Conservation (phyloP, 2,329 filamentous ascomycete species). For the Talaromyces sp. region DNA sequence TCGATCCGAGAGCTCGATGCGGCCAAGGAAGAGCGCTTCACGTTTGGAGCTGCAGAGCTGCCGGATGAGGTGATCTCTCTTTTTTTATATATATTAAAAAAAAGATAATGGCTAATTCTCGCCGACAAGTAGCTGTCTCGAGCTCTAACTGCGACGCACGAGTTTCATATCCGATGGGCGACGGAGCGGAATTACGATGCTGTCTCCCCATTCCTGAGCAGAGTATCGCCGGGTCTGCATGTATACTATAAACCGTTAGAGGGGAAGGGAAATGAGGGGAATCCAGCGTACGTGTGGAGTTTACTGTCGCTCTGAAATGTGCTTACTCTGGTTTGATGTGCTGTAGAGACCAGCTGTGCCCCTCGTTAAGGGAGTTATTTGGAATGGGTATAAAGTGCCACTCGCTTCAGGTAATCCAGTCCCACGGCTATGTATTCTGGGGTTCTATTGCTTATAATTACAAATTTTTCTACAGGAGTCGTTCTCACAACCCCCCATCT, state of each 20-base stretch:
- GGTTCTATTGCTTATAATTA: background rate
- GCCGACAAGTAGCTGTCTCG: constrained; percentile 47
- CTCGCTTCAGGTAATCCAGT: constrained; percentile 38
- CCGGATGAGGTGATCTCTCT: constrained; percentile 52
- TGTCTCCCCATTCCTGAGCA: constrained; percentile 66
- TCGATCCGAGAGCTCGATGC: constrained; percentile 58
- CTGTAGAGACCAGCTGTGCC: constrained; percentile 50
- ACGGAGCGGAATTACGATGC: constrained; percentile 53
- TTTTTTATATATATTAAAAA: background rate
- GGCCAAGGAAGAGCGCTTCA: constrained; percentile 73
- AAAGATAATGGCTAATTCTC: background rate
- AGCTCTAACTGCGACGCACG: constrained; percentile 59
- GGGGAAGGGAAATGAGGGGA: constrained; percentile 23
- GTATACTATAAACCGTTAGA: constrained; percentile 62
- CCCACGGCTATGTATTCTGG: background rate
- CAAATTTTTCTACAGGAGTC: constrained; percentile 39
- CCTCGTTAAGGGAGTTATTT: constrained; percentile 54
- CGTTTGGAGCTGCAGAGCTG: constrained; percentile 67
- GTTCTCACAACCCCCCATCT: constrained; percentile 56
- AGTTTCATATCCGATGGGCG: constrained; percentile 78
- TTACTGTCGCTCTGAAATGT: background rate
- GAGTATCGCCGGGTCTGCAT: constrained; percentile 75
- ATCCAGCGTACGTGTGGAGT: constrained; percentile 24
- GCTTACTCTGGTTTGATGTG: background rate
- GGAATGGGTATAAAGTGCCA: constrained; percentile 52